phyloP scores from a whole-genome alignment of 2,329 filamentous ascomycete genomes.

The Penicillium verrucosum region DNA sequence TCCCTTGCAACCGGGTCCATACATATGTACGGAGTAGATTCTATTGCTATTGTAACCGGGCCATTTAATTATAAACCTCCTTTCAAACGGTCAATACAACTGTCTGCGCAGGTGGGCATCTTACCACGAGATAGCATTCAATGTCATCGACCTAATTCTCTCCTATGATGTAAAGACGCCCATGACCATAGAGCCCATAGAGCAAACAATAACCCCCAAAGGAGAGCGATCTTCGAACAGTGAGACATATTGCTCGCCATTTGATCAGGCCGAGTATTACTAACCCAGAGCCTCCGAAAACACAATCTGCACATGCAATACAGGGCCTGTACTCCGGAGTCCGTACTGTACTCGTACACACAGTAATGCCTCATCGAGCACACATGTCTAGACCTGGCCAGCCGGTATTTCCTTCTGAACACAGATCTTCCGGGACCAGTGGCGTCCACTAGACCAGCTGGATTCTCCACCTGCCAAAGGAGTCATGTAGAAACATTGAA shows the following conservation, averaged over 20 bases:
- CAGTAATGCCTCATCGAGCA: background rate
- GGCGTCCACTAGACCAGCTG: constrained; percentile 19
- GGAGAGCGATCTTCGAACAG: background rate
- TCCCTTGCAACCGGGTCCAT: background rate
- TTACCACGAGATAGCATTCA: background rate
- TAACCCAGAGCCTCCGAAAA: background rate
- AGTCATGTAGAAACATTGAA: constrained; percentile 9
- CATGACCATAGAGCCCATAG: too few species aligned
- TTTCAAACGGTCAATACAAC: background rate
- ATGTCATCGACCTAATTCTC: background rate
- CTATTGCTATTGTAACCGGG: background rate
- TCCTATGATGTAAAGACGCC: background rate
- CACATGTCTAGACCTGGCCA: constrained; percentile 3
- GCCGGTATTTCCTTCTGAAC: background rate
- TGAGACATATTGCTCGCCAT: background rate
- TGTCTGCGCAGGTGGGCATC: background rate
- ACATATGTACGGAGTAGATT: background rate
- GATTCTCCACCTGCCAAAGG: constrained; percentile 14
- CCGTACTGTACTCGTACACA: background rate
- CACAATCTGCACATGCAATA: background rate
- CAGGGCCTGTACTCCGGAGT: background rate
- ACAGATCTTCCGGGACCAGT: constrained; percentile 14
- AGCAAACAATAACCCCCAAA: background rate
- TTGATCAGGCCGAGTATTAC: background rate
- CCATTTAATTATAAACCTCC: background rate